Evolutionary conservation across 1,139 yeast genomes (phyloP).

Genomic region (Candida neerlandica): DNA sequence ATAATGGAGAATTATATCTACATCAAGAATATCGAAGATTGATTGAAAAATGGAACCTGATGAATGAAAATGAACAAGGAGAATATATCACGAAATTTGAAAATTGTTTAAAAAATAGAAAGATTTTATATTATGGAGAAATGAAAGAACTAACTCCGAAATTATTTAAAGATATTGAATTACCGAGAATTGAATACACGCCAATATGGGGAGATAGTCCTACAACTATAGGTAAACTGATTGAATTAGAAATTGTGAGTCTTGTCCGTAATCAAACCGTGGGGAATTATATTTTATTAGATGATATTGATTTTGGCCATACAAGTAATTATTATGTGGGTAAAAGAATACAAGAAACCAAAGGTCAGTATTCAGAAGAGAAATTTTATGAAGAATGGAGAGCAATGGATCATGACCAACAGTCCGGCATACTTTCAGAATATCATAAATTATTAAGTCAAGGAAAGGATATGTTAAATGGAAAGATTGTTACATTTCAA

Average conservation of each 20-base stretch:
- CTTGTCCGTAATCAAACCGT: slow-evolving; percentile 8
- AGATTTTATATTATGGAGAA: slow-evolving; percentile 33
- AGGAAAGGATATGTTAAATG: slow-evolving; percentile 36
- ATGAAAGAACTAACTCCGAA: slow-evolving; percentile 23
- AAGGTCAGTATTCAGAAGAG: background rate
- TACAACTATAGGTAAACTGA: background rate
- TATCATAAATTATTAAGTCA: slow-evolving; percentile 28
- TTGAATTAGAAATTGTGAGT: background rate
- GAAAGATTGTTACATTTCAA: slow-evolving; percentile 30
- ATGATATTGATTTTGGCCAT: slow-evolving; percentile 4
- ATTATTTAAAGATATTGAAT: slow-evolving; percentile 13
- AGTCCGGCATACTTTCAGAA: slow-evolving; percentile 27
- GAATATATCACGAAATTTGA: slow-evolving; percentile 29
- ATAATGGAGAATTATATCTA: background rate
- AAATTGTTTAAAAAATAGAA: slow-evolving; percentile 28
- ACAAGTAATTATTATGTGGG: slow-evolving; percentile 12
- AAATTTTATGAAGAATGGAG: slow-evolving; percentile 26
- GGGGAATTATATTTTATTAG: slow-evolving; percentile 8
- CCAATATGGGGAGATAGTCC: background rate
- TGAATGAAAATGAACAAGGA: slow-evolving; percentile 28
- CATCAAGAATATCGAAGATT: background rate
- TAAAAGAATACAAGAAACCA: background rate
- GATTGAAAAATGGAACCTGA: slow-evolving; percentile 25
- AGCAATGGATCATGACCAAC: slow-evolving; percentile 24
- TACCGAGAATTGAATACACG: background rate